A percentile compares a stretch with the other conserved stretches of the same genome.
These are phyloP conservation scores for Phytopythium ostracodes DNA, from an alignment of 352 stramenopile genomes.

Conservation along the genomic window DNA sequence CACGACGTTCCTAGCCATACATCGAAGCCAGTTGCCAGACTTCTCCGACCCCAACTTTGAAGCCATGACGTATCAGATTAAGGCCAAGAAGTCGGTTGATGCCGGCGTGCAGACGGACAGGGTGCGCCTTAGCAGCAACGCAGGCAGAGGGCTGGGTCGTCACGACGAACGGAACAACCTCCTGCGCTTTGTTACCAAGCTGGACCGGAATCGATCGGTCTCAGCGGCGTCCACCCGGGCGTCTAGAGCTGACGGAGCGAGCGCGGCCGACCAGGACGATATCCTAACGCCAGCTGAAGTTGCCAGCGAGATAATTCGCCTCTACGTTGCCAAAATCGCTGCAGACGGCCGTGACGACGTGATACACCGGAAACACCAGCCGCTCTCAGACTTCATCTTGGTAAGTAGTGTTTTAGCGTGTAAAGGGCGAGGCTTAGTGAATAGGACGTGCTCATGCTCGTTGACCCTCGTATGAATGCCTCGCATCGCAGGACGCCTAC, in stretches of 20 bases:
- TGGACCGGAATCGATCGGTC: background rate
- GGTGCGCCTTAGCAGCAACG: background rate
- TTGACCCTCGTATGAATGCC: background rate
- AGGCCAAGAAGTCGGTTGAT: slow-evolving; percentile 35
- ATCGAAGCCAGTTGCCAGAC: slow-evolving; percentile 55
- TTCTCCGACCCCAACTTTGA: slow-evolving; percentile 53
- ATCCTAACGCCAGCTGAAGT: slow-evolving; percentile 27
- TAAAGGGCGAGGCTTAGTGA: too few relatives aligned
- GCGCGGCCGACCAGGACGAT: slow-evolving; percentile 7
- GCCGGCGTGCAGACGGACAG: slow-evolving; percentile 31
- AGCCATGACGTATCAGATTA: slow-evolving; percentile 44
- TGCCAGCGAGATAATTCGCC: slow-evolving; percentile 46
- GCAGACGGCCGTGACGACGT: slow-evolving; percentile 33
- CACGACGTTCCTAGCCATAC: slow-evolving; percentile 56
- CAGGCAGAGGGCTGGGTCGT: background rate
- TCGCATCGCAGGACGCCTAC: slow-evolving; percentile 34
- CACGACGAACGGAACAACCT: background rate
- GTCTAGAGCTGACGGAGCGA: slow-evolving; percentile 7
- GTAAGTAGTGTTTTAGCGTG: slow-evolving; percentile 3
- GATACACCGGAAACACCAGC: slow-evolving; percentile 28
- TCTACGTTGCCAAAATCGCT: slow-evolving; percentile 63
- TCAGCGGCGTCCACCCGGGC: background rate
- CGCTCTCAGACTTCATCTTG: slow-evolving; percentile 44
- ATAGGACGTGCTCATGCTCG: background rate
- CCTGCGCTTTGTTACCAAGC: background rate